These are phyloP conservation scores for Astraeus odoratus DNA, from an alignment of 768 basidiomycete genomes.

Conservation along the genomic window DNA sequence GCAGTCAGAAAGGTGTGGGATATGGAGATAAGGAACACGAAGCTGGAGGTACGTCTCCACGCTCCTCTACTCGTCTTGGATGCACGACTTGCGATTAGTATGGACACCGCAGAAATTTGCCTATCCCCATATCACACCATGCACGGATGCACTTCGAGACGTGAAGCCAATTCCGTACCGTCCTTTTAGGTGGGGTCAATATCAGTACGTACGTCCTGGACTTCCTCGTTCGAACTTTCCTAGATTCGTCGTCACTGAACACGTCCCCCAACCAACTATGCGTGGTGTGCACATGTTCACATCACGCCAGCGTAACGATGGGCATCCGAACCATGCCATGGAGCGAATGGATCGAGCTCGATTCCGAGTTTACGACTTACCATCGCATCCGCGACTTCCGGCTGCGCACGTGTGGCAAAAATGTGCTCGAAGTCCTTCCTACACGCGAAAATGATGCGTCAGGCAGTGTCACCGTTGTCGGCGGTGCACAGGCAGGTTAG, in stretches of 20 bases:
- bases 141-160: too few relatives aligned
- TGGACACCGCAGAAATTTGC: constrained; percentile 44
- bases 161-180: constrained; percentile 59
- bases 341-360: constrained; percentile 68
- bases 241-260: too few relatives aligned
- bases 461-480: constrained; percentile 20
- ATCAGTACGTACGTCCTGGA: constrained; percentile 55
- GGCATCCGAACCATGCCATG: constrained; percentile 55
- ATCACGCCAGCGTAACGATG: constrained; percentile 54
- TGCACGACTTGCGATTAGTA: too few relatives aligned
- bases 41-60: too few relatives aligned
- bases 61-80: too few relatives aligned
- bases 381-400: constrained; percentile 53
- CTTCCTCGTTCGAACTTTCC: too few relatives aligned
- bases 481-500: constrained; percentile 27
- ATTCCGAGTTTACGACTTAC: constrained; percentile 47
- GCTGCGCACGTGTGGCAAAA: constrained; percentile 42
- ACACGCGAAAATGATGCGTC: constrained; percentile 34
- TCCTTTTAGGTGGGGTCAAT: constrained; percentile 61
- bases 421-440: constrained; percentile 41
- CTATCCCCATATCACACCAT: constrained; percentile 28
- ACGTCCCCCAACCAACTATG: too few relatives aligned
- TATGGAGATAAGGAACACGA: too few relatives aligned
- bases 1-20: too few relatives aligned
- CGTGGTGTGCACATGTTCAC: too few relatives aligned